A percentile compares a stretch with the other conserved stretches of the same genome.
Conservation (phyloP, 2,329 filamentous ascomycete species). For the Neurospora crassa region DNA sequence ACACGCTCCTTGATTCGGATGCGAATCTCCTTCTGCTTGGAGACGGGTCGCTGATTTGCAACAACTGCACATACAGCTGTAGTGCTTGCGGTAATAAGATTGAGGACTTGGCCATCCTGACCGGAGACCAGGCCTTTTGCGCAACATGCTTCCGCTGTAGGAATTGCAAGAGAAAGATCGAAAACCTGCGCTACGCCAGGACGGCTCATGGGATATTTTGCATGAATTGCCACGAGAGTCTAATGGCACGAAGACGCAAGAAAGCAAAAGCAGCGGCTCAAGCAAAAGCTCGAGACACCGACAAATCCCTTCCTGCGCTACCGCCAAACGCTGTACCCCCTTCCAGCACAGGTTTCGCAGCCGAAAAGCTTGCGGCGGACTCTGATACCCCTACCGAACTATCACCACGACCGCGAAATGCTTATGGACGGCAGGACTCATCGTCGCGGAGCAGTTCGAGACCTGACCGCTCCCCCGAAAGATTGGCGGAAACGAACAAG, state of each 20-base stretch:
- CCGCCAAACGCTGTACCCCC: conserved; percentile 63
- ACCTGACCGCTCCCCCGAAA: conserved; percentile 45
- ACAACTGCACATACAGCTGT: conserved; percentile 98
- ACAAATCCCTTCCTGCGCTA: conserved; percentile 88
- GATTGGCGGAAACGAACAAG: conserved; percentile 31
- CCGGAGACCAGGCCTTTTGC: conserved; percentile 95
- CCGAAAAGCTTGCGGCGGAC: conserved; percentile 48
- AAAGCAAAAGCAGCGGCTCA: conserved; percentile 62
- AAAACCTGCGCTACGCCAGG: conserved; percentile 93
- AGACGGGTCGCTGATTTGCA: conserved; percentile 96
- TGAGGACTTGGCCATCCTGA: conserved; percentile 93
- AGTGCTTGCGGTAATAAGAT: conserved; percentile 96
- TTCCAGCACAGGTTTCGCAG: conserved; percentile 44
- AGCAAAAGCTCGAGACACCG: conserved; percentile 55
- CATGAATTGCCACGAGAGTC: conserved; percentile 95
- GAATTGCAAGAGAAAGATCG: conserved; percentile 98
- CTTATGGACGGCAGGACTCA: conserved; percentile 42
- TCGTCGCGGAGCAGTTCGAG: conserved; percentile 46
- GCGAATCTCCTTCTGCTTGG: conserved; percentile 94
- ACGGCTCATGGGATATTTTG: conserved; percentile 98
- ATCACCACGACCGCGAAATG: conserved; percentile 50
- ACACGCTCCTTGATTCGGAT: conserved; percentile 92
- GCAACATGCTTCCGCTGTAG: conserved; percentile 94
- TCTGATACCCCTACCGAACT: conserved; percentile 61
- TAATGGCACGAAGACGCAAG: conserved; percentile 89